Evolutionary conservation across 768 basidiomycete species (phyloP), one percentile per base, ranked within the genome.

Genomic region (Mycena polygramma): DNA sequence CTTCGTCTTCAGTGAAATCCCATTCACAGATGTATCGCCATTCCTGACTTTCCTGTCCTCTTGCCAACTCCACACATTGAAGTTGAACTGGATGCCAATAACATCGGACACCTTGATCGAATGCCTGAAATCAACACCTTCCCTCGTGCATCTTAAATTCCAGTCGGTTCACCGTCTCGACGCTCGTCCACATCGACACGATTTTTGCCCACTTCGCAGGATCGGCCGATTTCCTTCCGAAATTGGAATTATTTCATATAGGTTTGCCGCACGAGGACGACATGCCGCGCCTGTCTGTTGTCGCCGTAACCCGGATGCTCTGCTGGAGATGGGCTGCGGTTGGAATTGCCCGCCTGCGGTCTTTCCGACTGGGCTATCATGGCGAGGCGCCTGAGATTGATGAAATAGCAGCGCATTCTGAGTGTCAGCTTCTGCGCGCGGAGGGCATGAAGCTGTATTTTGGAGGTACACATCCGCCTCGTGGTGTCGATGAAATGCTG

Each of bases 391-490:
- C 36, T 15, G 17, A 22, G 19, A 4, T 49, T 17, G 46, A 37
- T 5, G 35, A 24, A 5, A 19, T 51, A 8, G 48, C n/a, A 2
- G 48, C n/a, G 15, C 46, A 57, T 17, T 24, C 46, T 36, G 64
- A 57, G 15, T 49, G 37, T n/a, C 20, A 7, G 22, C 26, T 53
- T 2, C 20, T 64, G 35, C n/a, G 6, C 17, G 30, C 1, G 22
- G 43, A 64, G 22, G 63, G 63, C 43, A 57, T 64, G 63, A 13
- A 2, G 26, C n/a, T 63, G 39, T 63, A 55, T 26, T 39, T 63
- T 54, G 63, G 63, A 48, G 7, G 20, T 2, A 48, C 15, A n/a
- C 30, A 30, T 30, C 30, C 6, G 30, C 30, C 30, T 48, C 19
- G 46, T 14, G 30, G 8, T 48, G 7, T 48, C 20, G 19, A 48